A percentile compares a stretch with the other conserved stretches of the same genome.
Conservation (phyloP, 2,329 filamentous ascomycete genomes). For the Westerdykella ornata region DNA sequence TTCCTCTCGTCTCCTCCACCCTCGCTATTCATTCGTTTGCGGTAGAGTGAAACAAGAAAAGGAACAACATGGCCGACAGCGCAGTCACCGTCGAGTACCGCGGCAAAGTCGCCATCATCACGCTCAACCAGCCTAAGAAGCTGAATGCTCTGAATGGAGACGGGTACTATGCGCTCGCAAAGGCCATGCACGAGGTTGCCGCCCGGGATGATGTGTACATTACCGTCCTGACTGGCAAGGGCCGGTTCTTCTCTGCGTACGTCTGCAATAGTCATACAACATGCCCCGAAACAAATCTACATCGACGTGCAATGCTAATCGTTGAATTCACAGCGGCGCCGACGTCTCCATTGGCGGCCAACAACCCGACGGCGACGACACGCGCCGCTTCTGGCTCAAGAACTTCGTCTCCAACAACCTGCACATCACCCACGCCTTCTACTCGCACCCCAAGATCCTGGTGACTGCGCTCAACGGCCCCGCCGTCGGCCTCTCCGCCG, state of each 20-base stretch:
- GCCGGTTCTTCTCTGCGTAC: conserved; percentile 81
- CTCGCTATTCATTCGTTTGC: background rate
- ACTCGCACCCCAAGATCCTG: conserved; percentile 89
- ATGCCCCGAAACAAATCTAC: too few relatives aligned
- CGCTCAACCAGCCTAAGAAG: conserved; percentile 76
- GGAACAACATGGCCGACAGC: conserved; percentile 38
- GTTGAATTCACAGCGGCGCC: conserved; percentile 60
- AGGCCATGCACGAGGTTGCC: conserved; percentile 69
- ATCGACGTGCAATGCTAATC: conserved; percentile 2
- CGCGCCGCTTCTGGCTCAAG: conserved; percentile 56
- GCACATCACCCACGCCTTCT: conserved; percentile 82
- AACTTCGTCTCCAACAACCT: conserved; percentile 80
- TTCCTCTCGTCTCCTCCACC: background rate
- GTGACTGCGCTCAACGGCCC: conserved; percentile 88
- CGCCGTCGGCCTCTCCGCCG: conserved; percentile 79
- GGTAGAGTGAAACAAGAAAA: too few relatives aligned
- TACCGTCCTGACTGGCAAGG: conserved; percentile 76
- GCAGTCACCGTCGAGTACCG: conserved; percentile 55
- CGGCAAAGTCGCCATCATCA: conserved; percentile 73
- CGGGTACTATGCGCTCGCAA: conserved; percentile 71
- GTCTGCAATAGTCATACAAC: conserved; percentile 20
- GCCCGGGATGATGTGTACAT: conserved; percentile 72
- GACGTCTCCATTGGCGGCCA: conserved; percentile 59
- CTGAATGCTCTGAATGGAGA: conserved; percentile 71
- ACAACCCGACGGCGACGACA: conserved; percentile 31